Conservation (phyloP, 441 rosid species). For the Corymbia calophylla region DNA sequence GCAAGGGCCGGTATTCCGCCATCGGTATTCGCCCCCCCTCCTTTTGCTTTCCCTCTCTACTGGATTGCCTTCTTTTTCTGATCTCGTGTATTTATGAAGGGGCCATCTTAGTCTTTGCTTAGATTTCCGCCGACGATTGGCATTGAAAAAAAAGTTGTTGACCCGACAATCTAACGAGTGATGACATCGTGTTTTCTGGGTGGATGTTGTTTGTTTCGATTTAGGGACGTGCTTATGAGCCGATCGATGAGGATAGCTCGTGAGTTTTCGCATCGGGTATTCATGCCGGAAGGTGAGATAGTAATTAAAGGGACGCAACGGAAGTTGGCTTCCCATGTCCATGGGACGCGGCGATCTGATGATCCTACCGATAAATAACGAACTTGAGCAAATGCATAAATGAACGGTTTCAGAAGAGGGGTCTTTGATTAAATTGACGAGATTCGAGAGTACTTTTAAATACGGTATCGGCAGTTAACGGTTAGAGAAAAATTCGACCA, state of each 20-base stretch:
- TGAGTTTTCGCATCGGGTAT: fast-evolving
- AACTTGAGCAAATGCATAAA: too few species aligned
- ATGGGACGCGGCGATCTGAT: not conserved
- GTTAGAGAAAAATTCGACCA: too few species aligned
- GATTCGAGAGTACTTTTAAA: not conserved
- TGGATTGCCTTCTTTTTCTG: not conserved
- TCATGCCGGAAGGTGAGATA: not conserved
- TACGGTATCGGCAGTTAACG: too few species aligned
- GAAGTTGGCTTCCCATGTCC: not conserved
- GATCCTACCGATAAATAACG: too few species aligned
- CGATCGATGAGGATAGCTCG: not conserved
- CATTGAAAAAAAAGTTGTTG: not conserved
- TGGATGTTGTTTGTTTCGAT: not conserved
- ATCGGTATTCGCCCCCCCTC: not conserved
- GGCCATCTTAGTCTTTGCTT: not conserved
- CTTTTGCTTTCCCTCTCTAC: not conserved
- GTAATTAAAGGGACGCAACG: not conserved
- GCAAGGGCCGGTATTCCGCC: not conserved
- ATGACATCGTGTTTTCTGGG: not conserved
- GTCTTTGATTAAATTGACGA: not conserved
- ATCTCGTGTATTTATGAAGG: not conserved
- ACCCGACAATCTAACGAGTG: not conserved
- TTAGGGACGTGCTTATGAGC: too few species aligned
- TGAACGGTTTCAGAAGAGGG: too few species aligned
- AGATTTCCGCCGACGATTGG: not conserved